Evolutionary conservation across 1,284 basidiomycete species (phyloP), one percentile per base, ranked within the genome.

Genomic region (Caloboletus firmus): DNA sequence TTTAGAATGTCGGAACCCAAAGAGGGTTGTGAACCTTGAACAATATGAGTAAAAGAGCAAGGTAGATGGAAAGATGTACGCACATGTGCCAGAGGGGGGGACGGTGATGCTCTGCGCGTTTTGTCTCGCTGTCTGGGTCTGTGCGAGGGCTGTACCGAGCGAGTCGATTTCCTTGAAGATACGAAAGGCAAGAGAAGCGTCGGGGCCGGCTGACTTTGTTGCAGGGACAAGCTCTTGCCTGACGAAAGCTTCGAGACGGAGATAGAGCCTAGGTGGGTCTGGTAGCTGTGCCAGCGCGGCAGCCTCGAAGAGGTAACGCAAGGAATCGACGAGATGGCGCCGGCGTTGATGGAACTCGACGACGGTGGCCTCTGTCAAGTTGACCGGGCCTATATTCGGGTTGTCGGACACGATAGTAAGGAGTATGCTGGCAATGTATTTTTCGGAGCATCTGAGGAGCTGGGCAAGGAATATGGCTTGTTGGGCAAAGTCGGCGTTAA

Each of bases 361-460:
- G 17, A 93, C 70, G 26, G 86, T 78, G 2, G 78, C 72, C 66
- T 93, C 88, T 34, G 91, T 74, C 47, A 76, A 80, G 49, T 74
- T 74, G 5, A 82, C 76, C 8, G 80, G 72, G 12, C 72, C 74
- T 13, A 85, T 72, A 58, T 89, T 89, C 1, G 87, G 85, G 62
- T 85, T 84, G 56, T 79, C 73, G 4, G 78, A 63, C 71, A 84
- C 83, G 42, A 88, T 77, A 26, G 78, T 72, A 54, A 88, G 81
- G 36, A 93, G 76, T n/a, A 93, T 76, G 15, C 76, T 76, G 1
- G 91, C 86, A 48, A 85, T 72, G 67, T 89, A 84, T 60, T 84
- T 82, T 72, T 94, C 91, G 6, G 91, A 93, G 59, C 82, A 84
- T 62, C 83, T 78, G 51, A 94, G 83, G 54, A 90, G 83, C 63